These are phyloP conservation scores for Vigna hirtella DNA, from an alignment of 306 rosid species.

Conservation along the genomic window DNA sequence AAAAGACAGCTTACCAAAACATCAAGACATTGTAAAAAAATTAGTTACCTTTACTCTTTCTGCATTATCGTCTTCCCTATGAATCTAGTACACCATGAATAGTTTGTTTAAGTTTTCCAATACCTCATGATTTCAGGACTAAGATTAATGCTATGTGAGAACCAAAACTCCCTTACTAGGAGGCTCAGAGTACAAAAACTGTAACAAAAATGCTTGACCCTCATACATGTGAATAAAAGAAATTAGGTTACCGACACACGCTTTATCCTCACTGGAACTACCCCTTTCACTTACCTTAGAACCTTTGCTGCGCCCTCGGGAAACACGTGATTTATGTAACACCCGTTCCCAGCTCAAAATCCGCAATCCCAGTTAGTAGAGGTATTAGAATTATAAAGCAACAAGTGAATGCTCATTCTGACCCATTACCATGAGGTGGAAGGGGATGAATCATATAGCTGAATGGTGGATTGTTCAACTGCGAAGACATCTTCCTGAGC, in stretches of 20 bases:
- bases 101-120: background rate
- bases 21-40: background rate
- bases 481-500: conserved; percentile 73
- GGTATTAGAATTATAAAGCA: conserved; percentile 83
- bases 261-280: conserved; percentile 41
- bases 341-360: conserved; percentile 82
- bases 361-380: conserved; percentile 64
- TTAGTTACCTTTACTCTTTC: conserved; percentile 11
- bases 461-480: conserved; percentile 78
- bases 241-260: background rate
- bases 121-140: background rate
- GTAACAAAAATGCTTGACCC: conserved; percentile 3
- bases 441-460: conserved; percentile 79
- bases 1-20: background rate
- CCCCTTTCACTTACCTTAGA: conserved; percentile 60
- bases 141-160: background rate
- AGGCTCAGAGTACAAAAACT: conserved; percentile 12
- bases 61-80: background rate
- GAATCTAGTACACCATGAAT: background rate
- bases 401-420: conserved; percentile 63
- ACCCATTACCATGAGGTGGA: conserved; percentile 48
- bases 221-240: background rate
- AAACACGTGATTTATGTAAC: conserved; percentile 76
- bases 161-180: conserved; percentile 10
- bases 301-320: conserved; percentile 86